Base-by-base conservation (phyloP, 495 filamentous ascomycete genomes). In the Xylaria venustula region DNA sequence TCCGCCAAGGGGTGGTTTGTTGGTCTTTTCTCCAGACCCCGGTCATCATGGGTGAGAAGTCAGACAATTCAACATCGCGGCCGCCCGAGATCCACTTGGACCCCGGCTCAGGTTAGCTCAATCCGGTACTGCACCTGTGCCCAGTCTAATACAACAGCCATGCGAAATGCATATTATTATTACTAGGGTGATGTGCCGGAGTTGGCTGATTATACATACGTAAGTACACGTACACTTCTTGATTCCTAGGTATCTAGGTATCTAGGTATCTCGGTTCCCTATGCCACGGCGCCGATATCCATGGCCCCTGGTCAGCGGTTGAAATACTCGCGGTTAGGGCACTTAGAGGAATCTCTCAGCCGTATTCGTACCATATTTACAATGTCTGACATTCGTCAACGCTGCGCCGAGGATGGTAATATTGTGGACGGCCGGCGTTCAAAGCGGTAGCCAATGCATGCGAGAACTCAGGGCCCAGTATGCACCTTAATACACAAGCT, bases 391-490 rank as follows among this genome's bases (percentile, higher is more conserved):
- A 62, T 71, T 72, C 69, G 65, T 68, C 58, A 62, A 59, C 56
- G 61, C 61, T 66, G 68, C 61, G 72, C 65, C 54, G 64, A 57
- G 49, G 30, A 5, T 34, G 30, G 30, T 5, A 5, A 34, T 4
- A 5, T 5, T 4, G 11, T 50, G 69, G 61, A 64, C 65, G 63
- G 58, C 64, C 53, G 63, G 53, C 62, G 64, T 65, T 65, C 69
- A 67, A 64, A 66, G 69, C 70, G 73, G 75, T 70, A 71, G 63
- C 75, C 73, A 75, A 77, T 76, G 75, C 74, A 77, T 77, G 74
- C 71, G 69, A 60, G 72, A 67, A 69, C 67, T 64, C 73, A 74
- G 69, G 71, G 70, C 70, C 70, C 61, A 66, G 55, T 65, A 34
- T 34, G 14, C 17, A 17, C 34, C 6, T 17, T 53, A 23, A 5